Base-by-base conservation (phyloP, 768 basidiomycete species). In the Auricularia heimuer region DNA sequence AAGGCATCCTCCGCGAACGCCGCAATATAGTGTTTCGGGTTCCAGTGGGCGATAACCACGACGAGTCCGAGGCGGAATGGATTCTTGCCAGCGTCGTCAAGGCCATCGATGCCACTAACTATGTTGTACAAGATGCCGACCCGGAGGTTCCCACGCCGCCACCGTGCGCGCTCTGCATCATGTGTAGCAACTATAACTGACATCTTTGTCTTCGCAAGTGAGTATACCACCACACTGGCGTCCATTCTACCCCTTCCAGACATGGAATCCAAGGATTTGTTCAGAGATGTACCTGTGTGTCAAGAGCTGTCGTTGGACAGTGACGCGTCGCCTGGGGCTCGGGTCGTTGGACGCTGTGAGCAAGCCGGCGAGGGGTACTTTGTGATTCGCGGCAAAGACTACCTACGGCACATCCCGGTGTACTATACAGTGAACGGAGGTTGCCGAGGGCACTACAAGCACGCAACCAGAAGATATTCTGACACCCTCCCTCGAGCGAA, bases 1-100 rank as follows among this genome's bases (percentile, higher is more conserved):
- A 87, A 71, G 77, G 82, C 67, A 86, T 91, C 68, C 77, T 93
- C 18, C 85, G 85, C 69, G 81, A 84, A 71, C 87, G 87, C 21
- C 81, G 92, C 64, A 91, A 87, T 69, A 90, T 94, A 8, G 92
- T 88, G 1, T 93, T 92, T 70, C 88, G 88, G 73, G 86, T 86
- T 3, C 84, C 85, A 39, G 69, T 71, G 36, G 45, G 58, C 35
- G 67, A 72, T 39, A 64, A 44, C 16, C 64, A 69, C 2, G 80
- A 81, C 16, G 73, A 73, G 61, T 76, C 77, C 69, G 81, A 76
- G 68, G 83, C 73, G 51, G 77, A 80, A 3, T 94, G 91, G 91
- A 94, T 94, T 63, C 75, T 93, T 67, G 92, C 91, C 21, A 36
- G 33, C n/a, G 36, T 65, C 58, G 29, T 42, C 39, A 67, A 65